These are phyloP conservation scores for Pseudogymnoascus sp. DNA, from an alignment of 2,329 filamentous ascomycete genomes.

Conservation along the genomic window DNA sequence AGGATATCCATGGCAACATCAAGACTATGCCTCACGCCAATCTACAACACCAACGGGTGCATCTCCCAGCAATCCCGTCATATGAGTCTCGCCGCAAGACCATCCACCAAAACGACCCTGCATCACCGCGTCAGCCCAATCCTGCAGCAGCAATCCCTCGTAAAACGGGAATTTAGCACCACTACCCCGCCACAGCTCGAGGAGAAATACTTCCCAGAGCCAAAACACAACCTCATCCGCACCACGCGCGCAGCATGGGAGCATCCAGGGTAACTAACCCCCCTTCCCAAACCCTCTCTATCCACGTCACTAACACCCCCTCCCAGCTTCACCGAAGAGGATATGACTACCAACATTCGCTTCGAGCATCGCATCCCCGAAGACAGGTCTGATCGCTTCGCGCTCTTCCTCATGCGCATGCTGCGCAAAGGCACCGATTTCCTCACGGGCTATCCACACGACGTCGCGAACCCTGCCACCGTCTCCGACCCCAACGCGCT, in stretches of 20 bases:
- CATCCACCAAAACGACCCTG: neutral
- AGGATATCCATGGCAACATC: neutral
- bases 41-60: neutral
- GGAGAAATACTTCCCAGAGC: conserved; percentile 29
- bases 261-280: conserved; percentile 27
- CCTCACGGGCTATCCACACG: conserved; percentile 71
- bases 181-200: conserved; percentile 31
- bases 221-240: conserved; percentile 38
- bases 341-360: conserved; percentile 63
- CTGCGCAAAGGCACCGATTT: conserved; percentile 74
- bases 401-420: conserved; percentile 66
- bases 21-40: neutral
- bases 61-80: neutral
- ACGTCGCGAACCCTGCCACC: conserved; percentile 38
- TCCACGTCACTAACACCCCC: conserved; percentile 6
- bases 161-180: conserved; percentile 30
- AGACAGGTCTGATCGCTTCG: conserved; percentile 67
- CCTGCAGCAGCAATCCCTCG: neutral
- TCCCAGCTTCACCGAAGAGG: conserved; percentile 59
- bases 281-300: neutral
- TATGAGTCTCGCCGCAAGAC: neutral
- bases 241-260: conserved; percentile 59
- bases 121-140: neutral
- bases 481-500: conserved; percentile 36
- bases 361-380: conserved; percentile 69